A percentile compares a stretch with the other conserved stretches of the same genome.
These are phyloP conservation scores for Penicillium polonicum DNA, from an alignment of 2,329 filamentous ascomycete species.

Conservation along the genomic window DNA sequence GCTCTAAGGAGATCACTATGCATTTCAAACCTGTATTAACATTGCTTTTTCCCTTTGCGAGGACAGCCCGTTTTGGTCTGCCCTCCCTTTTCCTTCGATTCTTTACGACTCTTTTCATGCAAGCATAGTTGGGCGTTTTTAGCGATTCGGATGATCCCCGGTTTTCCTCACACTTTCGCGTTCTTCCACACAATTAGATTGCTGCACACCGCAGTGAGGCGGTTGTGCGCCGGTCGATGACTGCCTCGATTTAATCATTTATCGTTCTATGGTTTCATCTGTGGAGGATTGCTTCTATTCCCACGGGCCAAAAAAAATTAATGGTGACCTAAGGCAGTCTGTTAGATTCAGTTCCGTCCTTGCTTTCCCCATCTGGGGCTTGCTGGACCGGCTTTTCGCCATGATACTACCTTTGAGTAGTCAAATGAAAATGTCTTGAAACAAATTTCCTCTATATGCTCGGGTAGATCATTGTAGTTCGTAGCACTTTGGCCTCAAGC, in stretches of 20 bases:
- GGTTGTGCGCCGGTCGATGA: conserved; percentile 44
- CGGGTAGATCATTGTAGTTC: background rate
- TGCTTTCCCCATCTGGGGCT: conserved; percentile 9
- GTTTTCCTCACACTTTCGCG: conserved; percentile 25
- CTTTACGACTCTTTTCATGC: conserved; percentile 40
- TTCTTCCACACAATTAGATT: conserved; percentile 41
- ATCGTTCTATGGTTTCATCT: conserved; percentile 21
- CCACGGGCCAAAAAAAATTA: conserved; percentile 25
- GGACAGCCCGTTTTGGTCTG: conserved; percentile 12
- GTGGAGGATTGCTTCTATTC: conserved; percentile 6
- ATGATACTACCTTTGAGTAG: conserved; percentile 17
- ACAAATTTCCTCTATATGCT: background rate
- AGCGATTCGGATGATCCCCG: conserved; percentile 39
- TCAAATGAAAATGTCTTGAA: conserved; percentile 9
- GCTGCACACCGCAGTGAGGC: conserved; percentile 43
- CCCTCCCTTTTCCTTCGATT: conserved; percentile 14
- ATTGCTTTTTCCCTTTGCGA: conserved; percentile 23
- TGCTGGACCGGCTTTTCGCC: conserved; percentile 16
- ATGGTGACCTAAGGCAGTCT: conserved; percentile 11
- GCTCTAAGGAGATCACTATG: conserved; percentile 16
- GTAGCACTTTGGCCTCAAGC: background rate
- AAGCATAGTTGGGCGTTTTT: conserved; percentile 47
- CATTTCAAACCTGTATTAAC: conserved; percentile 32
- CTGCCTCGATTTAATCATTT: conserved; percentile 41
- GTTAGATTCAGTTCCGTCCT: conserved; percentile 16